These are phyloP conservation scores for Pseudonitzschia multiseries DNA, from an alignment of 108 stramenopile genomes.

Conservation along the genomic window DNA sequence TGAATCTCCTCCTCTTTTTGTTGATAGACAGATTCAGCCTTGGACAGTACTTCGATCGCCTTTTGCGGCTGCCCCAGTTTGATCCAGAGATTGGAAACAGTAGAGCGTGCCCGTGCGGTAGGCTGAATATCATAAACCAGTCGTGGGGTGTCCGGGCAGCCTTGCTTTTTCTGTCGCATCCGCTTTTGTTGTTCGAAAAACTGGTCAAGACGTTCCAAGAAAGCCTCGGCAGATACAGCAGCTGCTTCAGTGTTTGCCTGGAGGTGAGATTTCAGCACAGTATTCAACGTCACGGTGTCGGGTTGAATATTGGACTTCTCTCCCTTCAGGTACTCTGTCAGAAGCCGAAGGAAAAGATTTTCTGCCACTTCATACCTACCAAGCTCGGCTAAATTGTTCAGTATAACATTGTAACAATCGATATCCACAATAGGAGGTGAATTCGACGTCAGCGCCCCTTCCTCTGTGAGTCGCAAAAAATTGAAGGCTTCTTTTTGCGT, in stretches of 20 bases:
- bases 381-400: slow-evolving; percentile 28
- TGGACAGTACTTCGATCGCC: slow-evolving; percentile 20
- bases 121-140: slow-evolving; percentile 7
- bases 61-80: slow-evolving; percentile 25
- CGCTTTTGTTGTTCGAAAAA: slow-evolving; percentile 9
- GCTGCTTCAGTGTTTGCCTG: slow-evolving; percentile 23
- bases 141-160: neutral
- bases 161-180: neutral
- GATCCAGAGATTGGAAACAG: slow-evolving; percentile 29
- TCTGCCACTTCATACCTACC: slow-evolving; percentile 24
- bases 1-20: neutral
- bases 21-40: slow-evolving; percentile 4
- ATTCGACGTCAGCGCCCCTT: neutral
- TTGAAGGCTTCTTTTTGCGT: slow-evolving; percentile 11
- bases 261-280: slow-evolving; percentile 27
- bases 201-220: slow-evolving; percentile 11
- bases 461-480: slow-evolving; percentile 17
- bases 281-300: slow-evolving; percentile 9
- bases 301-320: slow-evolving; percentile 11
- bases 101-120: slow-evolving; percentile 26
- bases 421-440: slow-evolving; percentile 4
- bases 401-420: slow-evolving; percentile 27
- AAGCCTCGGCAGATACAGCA: slow-evolving; percentile 5
- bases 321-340: slow-evolving; percentile 3
- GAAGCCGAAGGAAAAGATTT: slow-evolving; percentile 13